Percentiles rank a stretch among this genome's conserved stretches.
Evolutionary conservation across 208 protist genomes (phyloP).

Genomic region (Willaertia magna): DNA sequence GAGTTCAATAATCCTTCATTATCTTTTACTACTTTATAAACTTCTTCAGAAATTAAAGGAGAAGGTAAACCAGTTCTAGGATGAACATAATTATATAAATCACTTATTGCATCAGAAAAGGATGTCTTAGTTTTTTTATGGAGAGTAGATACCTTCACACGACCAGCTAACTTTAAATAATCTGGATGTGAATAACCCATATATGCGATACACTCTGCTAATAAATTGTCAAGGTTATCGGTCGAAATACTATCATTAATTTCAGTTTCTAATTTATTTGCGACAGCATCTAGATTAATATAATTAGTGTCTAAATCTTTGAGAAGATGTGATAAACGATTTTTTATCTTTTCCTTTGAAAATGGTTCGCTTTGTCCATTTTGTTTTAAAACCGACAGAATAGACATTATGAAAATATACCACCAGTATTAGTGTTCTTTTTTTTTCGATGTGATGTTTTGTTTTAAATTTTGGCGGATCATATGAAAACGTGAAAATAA

Average conservation of each 20-base stretch:
- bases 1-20: constrained; percentile 62
- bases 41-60: constrained; percentile 80
- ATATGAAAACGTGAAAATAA: too few relatives aligned
- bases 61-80: constrained; percentile 46
- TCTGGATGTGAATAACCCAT: constrained; percentile 87
- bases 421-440: too few relatives aligned
- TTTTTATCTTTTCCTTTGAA: constrained; percentile 42
- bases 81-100: constrained; percentile 78
- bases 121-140: constrained; percentile 83
- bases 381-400: constrained; percentile 41
- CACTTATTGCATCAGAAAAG: constrained; percentile 68
- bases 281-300: constrained; percentile 54
- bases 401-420: too few relatives aligned
- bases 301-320: constrained; percentile 29
- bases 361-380: constrained; percentile 45
- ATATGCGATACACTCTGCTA: constrained; percentile 90
- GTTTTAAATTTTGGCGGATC: too few relatives aligned
- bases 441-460: too few relatives aligned
- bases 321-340: constrained; percentile 37
- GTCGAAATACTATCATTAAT: constrained; percentile 69
- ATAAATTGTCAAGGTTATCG: constrained; percentile 76
- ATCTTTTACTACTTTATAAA: constrained; percentile 64
- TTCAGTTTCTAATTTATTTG: constrained; percentile 67
- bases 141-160: constrained; percentile 87
- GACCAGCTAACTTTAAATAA: constrained; percentile 90